phyloP scores from a whole-genome alignment of 225 moss, liverwort and hornwort species.

The Neckera pumila region DNA sequence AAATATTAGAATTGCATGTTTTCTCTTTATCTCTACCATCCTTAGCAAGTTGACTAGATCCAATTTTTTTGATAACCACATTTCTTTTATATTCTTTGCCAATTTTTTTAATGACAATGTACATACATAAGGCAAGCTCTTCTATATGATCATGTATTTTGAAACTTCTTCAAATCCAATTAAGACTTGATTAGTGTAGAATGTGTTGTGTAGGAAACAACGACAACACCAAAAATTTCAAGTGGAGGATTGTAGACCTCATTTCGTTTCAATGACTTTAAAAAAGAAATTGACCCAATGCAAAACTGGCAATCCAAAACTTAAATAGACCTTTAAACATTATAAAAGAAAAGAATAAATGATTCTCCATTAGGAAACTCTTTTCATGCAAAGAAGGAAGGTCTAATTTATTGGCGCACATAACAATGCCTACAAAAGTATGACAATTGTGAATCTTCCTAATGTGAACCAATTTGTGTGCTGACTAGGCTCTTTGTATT shows the following conservation, averaged over 20 bases:
- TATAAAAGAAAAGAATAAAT: background rate
- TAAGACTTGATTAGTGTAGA: too few relatives aligned
- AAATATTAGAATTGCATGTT: too few relatives aligned
- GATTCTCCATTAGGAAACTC: rapidly evolving
- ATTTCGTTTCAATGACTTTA: rapidly evolving
- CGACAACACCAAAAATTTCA: rapidly evolving
- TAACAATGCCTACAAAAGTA: background rate
- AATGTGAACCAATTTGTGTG: background rate
- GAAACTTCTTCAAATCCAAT: background rate
- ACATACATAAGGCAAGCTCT: rapidly evolving
- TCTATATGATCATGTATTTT: background rate
- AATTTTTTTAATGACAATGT: background rate
- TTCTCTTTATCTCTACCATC: background rate
- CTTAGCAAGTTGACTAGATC: background rate
- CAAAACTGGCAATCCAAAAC: rapidly evolving
- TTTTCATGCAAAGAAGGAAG: rapidly evolving
- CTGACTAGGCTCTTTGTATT: too few relatives aligned
- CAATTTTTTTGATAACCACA: too few relatives aligned
- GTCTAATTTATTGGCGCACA: rapidly evolving
- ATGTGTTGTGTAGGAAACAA: background rate
- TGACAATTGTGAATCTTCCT: too few relatives aligned
- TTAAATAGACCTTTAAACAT: background rate
- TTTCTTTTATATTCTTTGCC: background rate
- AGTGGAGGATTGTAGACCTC: background rate
- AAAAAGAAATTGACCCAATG: background rate